Conservation (phyloP, 78 protist species). For the Speleostelium caveatum region DNA sequence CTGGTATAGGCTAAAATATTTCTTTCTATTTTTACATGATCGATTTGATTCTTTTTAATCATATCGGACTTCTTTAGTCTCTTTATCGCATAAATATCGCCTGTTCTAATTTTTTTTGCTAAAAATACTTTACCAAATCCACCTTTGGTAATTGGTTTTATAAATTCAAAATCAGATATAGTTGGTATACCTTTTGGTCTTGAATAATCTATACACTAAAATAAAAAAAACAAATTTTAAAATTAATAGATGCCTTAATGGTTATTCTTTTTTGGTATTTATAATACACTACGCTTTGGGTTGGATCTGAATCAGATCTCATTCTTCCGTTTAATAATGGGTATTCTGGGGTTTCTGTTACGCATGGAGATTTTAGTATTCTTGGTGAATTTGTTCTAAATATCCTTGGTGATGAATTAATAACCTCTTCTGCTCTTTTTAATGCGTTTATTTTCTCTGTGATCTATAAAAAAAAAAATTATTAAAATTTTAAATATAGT, state of each 20-base stretch:
- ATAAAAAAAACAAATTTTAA: neutral
- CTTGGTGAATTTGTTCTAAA: constrained; percentile 67
- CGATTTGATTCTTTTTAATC: constrained; percentile 80
- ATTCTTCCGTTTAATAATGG: constrained; percentile 19
- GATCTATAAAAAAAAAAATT: too few species aligned
- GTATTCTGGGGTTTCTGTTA: neutral
- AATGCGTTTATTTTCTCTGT: constrained; percentile 62
- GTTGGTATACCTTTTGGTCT: constrained; percentile 75
- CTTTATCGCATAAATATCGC: constrained; percentile 94
- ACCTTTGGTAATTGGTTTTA: constrained; percentile 81
- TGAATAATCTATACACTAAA: neutral
- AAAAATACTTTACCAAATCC: constrained; percentile 85
- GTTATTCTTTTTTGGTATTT: neutral
- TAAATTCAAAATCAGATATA: constrained; percentile 73
- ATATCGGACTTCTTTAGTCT: constrained; percentile 82
- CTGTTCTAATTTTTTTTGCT: constrained; percentile 84
- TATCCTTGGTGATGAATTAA: constrained; percentile 61
- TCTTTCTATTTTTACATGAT: constrained; percentile 80
- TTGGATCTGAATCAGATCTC: constrained; percentile 73
- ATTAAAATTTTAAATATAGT: neutral
- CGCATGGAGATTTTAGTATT: constrained; percentile 36
- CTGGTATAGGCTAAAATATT: constrained; percentile 68
- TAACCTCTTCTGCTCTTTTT: constrained; percentile 67
- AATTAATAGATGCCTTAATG: neutral
- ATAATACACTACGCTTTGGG: neutral